phyloP scores from a whole-genome alignment of 1,139 yeast genomes.

The Hyphopichia wangnamkhiaoensis region DNA sequence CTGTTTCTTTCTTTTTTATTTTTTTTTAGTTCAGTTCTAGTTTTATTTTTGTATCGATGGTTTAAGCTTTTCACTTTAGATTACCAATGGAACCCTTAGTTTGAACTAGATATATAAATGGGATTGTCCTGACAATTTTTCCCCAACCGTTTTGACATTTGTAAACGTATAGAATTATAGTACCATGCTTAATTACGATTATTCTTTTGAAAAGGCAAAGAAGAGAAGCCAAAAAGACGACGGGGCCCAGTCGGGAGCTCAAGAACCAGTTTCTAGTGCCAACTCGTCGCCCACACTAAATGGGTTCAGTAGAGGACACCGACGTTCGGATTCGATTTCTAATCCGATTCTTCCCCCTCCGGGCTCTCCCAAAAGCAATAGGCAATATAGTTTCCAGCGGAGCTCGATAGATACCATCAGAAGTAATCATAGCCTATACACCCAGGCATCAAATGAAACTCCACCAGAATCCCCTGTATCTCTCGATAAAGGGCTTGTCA shows the following conservation, averaged over 20 bases:
- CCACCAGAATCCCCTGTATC: slow-evolving; percentile 14
- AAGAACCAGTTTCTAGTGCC: too few relatives aligned
- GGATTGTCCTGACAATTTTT: too few relatives aligned
- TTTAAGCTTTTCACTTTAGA: too few relatives aligned
- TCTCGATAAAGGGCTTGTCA: background rate
- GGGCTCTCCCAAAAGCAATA: too few relatives aligned
- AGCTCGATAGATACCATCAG: background rate
- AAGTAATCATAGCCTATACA: background rate
- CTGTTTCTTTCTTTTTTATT: too few relatives aligned
- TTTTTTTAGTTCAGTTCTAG: too few relatives aligned
- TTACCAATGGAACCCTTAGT: too few relatives aligned
- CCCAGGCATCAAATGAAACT: slow-evolving; percentile 1
- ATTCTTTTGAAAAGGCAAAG: slow-evolving; percentile 3
- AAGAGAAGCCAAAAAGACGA: background rate
- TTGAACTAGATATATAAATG: too few relatives aligned
- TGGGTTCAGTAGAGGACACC: background rate
- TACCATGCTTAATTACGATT: slow-evolving; percentile 1
- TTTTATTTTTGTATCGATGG: too few relatives aligned
- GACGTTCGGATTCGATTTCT: slow-evolving; percentile 1
- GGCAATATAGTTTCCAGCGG: background rate
- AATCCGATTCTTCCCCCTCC: background rate
- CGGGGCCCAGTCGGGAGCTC: background rate
- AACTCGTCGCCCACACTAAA: too few relatives aligned
- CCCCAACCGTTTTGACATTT: too few relatives aligned
- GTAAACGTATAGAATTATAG: too few relatives aligned